Percentiles rank a stretch among this genome's conserved stretches.
phyloP scores from a whole-genome alignment of 345 rosid genomes.

The Linum usitatissimum region DNA sequence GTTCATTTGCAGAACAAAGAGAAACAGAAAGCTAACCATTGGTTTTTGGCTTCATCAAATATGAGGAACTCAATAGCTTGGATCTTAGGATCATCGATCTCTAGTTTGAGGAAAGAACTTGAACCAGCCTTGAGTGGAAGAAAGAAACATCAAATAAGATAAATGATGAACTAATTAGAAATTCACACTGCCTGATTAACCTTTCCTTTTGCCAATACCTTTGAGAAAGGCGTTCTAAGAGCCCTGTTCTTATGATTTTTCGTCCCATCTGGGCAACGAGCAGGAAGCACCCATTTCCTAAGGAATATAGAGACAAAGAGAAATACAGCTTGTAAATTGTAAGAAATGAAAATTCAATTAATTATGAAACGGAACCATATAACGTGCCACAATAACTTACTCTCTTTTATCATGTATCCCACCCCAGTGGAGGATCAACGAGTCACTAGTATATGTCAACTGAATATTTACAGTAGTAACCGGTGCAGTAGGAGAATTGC shows the following conservation, averaged over 20 bases:
- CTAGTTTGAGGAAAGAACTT: slow-evolving; percentile 52
- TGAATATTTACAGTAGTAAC: slow-evolving; percentile 43
- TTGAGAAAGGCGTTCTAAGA: slow-evolving; percentile 76
- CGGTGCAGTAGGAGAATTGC: slow-evolving; percentile 31
- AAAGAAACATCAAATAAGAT: slow-evolving; percentile 1
- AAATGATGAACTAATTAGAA: slow-evolving; percentile 13
- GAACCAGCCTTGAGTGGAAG: slow-evolving; percentile 46
- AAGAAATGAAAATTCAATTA: slow-evolving; percentile 6
- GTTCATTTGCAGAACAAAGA: slow-evolving; percentile 6
- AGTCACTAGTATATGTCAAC: slow-evolving; percentile 42
- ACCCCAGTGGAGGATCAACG: slow-evolving; percentile 92
- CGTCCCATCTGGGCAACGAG: slow-evolving; percentile 65
- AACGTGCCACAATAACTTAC: slow-evolving; percentile 35
- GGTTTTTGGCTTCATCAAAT: slow-evolving; percentile 68
- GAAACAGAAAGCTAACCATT: slow-evolving; percentile 47
- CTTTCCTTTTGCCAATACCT: slow-evolving; percentile 36
- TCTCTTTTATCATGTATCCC: slow-evolving; percentile 49
- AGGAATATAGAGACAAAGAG: slow-evolving; percentile 11
- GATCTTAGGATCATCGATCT: slow-evolving; percentile 65
- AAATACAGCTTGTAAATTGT: neutral
- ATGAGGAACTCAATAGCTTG: slow-evolving; percentile 88
- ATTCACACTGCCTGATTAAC: slow-evolving; percentile 3
- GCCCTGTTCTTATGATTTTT: slow-evolving; percentile 79
- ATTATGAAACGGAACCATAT: neutral
- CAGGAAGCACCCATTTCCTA: slow-evolving; percentile 91